Conservation (phyloP, 805 yeast genomes). For the Clavispora santaluciae region DNA sequence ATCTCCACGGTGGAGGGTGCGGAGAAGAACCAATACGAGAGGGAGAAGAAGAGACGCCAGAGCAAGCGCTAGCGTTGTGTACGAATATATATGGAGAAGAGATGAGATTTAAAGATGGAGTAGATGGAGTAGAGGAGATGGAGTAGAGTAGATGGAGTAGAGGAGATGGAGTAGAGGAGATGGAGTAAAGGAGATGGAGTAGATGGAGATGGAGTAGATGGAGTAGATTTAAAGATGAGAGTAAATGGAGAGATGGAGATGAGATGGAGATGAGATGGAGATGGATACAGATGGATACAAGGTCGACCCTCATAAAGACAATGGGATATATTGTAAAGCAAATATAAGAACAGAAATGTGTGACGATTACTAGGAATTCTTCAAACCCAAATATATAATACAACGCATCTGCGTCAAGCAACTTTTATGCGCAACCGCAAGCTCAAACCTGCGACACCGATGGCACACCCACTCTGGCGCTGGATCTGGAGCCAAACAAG, state of each 20-base stretch:
- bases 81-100: not conserved
- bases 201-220: no score
- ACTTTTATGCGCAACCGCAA: conserved; percentile 1
- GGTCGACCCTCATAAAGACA: no score
- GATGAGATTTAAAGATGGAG: no score
- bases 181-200: no score
- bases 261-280: no score
- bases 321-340: not conserved
- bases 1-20: conserved; percentile 94
- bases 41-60: conserved; percentile 69
- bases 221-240: no score
- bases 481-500: conserved; percentile 35
- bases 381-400: conserved; percentile 1
- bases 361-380: not conserved
- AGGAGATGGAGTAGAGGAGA: no score
- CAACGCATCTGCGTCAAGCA: conserved; percentile 1
- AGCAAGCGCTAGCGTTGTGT: conserved; percentile 18
- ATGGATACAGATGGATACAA: no score
- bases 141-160: no score
- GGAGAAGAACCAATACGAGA: conserved; percentile 86
- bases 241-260: no score
- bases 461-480: conserved; percentile 78
- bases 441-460: conserved; percentile 80
- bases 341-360: not conserved
- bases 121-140: not conserved